These are phyloP conservation scores for Pythium angustatum DNA, from an alignment of 352 stramenopile species.

Conservation along the genomic window DNA sequence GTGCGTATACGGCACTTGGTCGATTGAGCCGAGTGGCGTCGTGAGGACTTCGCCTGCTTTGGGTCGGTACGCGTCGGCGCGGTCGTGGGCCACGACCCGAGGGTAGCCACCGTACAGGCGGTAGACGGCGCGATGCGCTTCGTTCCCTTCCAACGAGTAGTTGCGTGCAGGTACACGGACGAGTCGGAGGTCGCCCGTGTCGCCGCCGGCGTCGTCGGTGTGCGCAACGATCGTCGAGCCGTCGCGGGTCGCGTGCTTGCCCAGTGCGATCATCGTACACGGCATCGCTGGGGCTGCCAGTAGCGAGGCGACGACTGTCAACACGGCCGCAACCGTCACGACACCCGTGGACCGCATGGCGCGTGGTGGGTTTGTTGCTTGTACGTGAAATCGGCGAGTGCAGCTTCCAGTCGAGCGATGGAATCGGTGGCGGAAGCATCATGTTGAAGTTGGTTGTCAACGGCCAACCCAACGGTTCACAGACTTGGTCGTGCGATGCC, in stretches of 20 bases:
- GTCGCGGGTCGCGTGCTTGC: slow-evolving; percentile 72
- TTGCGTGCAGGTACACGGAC: slow-evolving; percentile 82
- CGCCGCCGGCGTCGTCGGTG: slow-evolving; percentile 78
- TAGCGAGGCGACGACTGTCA: not conserved
- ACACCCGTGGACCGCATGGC: not conserved
- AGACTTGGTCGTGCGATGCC: too few relatives aligned
- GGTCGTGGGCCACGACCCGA: slow-evolving; percentile 65
- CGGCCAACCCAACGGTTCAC: too few relatives aligned
- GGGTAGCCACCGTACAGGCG: slow-evolving; percentile 76
- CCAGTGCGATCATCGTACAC: slow-evolving; percentile 90
- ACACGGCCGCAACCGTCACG: not conserved
- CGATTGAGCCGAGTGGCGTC: slow-evolving; percentile 79
- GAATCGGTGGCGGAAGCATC: not conserved
- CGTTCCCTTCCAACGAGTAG: slow-evolving; percentile 24
- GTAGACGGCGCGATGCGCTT: slow-evolving; percentile 58
- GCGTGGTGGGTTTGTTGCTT: not conserved
- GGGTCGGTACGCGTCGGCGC: slow-evolving; percentile 68
- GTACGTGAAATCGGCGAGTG: not conserved
- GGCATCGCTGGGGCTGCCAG: not conserved
- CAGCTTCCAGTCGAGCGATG: too few relatives aligned
- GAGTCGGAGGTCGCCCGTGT: slow-evolving; percentile 88
- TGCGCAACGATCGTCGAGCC: slow-evolving; percentile 90
- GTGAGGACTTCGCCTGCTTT: slow-evolving; percentile 1
- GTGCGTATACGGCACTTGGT: slow-evolving; percentile 91
- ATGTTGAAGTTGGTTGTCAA: not conserved